Base-by-base conservation (phyloP, 805 yeast species). In the Priceomyces melissophilus region DNA sequence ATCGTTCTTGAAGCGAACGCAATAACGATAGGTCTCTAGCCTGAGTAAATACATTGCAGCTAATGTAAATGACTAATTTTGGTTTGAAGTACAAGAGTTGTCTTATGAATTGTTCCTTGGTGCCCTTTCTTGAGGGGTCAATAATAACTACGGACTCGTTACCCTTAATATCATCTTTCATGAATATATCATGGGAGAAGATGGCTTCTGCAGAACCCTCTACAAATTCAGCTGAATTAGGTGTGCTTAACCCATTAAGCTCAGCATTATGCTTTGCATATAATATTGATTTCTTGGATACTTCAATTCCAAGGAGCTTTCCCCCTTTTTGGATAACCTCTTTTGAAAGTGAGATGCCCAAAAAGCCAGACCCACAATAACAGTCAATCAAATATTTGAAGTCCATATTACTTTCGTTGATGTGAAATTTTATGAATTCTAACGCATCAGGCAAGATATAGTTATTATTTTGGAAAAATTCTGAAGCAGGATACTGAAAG, bases 71-170 rank as follows among this genome's bases (percentile, higher is more conserved):
- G 4, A 71, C 57, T 40, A 64, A 44, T 20, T 54, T 54, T 2
- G 76, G 76, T 32, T 54, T 49, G 42, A 69, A 68, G 4, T 58
- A 57, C 12, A 62, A 38, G 17, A 71, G 45, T 43, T 71, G 76
- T 40, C 48, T 44, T 51, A 71, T 44, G 40, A 69, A 71, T 2
- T 42, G 49, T 28, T 46, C 44, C 17, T 61, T 57, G 1, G 73
- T 62, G 1, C 76, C 76, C 40, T 66, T 69, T 32, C 76, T 53
- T 0, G 76, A 69, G 2, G 76, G 76, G 42, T 71, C 75, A 63
- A 71, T 66, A 10, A 71, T 57, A 3, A 71, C 69, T 9, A 66
- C 51, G 2, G 65, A 54, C 2, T 67, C 60, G 0, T 49, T 34
- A 0, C 75, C 75, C 1, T 35, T 40, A 12, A 69, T 57, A 1